These are phyloP conservation scores for Globisporangium sylvaticum DNA, from an alignment of 352 stramenopile genomes.

Conservation along the genomic window DNA sequence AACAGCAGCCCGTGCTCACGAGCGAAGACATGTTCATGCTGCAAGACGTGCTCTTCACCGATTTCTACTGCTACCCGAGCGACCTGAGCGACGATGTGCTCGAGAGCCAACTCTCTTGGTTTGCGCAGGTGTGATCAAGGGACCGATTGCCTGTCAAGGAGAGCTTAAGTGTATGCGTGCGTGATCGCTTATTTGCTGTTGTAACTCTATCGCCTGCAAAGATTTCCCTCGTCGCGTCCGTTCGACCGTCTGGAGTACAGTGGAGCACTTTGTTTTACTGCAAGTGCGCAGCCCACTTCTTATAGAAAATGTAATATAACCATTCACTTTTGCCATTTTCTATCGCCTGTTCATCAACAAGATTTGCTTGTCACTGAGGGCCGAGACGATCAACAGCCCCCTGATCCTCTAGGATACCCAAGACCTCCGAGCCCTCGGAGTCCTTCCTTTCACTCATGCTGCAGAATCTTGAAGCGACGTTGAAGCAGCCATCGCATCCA, in stretches of 20 bases:
- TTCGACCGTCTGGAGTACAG: no score
- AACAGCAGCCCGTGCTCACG: background rate
- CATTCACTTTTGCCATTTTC: background rate
- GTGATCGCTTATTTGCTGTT: background rate
- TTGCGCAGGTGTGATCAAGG: background rate
- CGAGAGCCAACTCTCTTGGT: constrained; percentile 2
- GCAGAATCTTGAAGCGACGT: no score
- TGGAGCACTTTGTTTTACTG: background rate
- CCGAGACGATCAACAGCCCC: no score
- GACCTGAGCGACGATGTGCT: background rate
- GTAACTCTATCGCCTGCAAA: background rate
- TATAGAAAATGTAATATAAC: background rate
- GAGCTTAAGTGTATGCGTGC: no score
- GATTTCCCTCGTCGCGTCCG: background rate
- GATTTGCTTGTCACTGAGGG: no score
- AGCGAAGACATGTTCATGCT: constrained; percentile 11
- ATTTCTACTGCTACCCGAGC: background rate
- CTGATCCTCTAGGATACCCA: no score
- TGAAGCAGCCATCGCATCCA: no score
- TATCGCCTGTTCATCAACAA: no score
- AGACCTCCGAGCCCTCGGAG: no score
- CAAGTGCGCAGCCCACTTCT: background rate
- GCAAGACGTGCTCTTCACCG: constrained; percentile 9
- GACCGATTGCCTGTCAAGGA: no score
- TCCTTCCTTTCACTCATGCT: no score